Base-by-base conservation (phyloP, 2,329 filamentous ascomycete genomes). In the Ophiostoma ulmi region DNA sequence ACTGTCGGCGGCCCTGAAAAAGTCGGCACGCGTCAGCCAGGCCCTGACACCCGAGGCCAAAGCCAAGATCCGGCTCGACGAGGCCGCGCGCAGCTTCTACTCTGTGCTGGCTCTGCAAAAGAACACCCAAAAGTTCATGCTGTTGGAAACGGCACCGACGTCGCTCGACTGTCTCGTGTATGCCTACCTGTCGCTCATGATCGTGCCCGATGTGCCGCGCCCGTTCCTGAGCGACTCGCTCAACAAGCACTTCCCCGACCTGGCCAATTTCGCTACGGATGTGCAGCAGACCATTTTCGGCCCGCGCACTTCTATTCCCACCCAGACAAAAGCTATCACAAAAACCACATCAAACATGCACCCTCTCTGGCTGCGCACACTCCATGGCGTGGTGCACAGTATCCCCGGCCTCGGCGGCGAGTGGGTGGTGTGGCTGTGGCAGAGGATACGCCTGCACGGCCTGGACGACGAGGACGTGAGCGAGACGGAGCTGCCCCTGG, bases 161-260 rank as follows among this genome's bases (percentile, higher is more conserved):
- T 87, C 85, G 70, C 80, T 96, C 35, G 94, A 97, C 79, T 97
- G 92, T 77, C 79, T 97, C 66, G 89, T 88, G 0, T 87, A 92
- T 75, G 95, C 90, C 13, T 97, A 96, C 78, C 81, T 98, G 48
- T 85, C 88, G 1, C 80, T 97, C 68, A 91, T 95, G 82, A 82
- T 90, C 26, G 72, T 77, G 67, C 78, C 78, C 8, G 76, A 77
- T 20, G 75, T 80, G 69, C 79, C 79, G 61, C 74, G 78, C 58
- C 76, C 76, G 61, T 80, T 78, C 76, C 71, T 80, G 74, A 70
- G 74, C 52, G 77, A 79, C 66, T 61, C 76, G 5, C 65, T 75
- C 17, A 68, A 14, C 8, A 55, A 70, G 17, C 71, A 73, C 69
- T 55, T 72, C 63, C 69, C 58, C 11, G 71, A 31, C 38, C 73